Base-by-base conservation (phyloP, 352 stramenopile species). In the Phytophthora vignae region DNA sequence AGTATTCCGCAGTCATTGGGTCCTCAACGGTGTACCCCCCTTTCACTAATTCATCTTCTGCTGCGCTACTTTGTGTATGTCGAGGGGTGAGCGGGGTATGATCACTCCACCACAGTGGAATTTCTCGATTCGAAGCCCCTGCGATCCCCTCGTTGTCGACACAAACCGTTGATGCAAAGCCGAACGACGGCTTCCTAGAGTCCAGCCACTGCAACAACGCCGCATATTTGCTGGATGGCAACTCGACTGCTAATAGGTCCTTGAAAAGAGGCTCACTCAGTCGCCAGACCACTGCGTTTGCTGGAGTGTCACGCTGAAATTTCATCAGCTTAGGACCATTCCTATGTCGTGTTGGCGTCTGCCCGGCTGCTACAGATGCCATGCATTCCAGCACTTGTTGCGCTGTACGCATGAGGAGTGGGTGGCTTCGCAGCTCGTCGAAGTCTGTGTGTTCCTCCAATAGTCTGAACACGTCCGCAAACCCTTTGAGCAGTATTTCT, bases 271-370 rank as follows among this genome's bases (percentile, higher is more conserved):
- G 38, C 25, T 84, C 71, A 38, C 68, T 65, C 12, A 84, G 17
- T 14, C 77, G 57, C 77, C 77, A 84, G 19, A 84, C 65, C 33
- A 78, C 71, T 1, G 71, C 72, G 11, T 71, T 75, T 42, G 21
- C 10, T 2, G 48, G 25, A 29, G 12, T 15, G 27, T 74, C 60
- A 50, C 36, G 33, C 17, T 65, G n/a, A n/a, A n/a, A n/a, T n/a
- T n/a, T n/a, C n/a, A n/a, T n/a, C n/a, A n/a, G n/a, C n/a, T n/a
- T n/a, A n/a, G n/a, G n/a, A n/a, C n/a, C n/a, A n/a, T 14, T 31
- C 2, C 8, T 10, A 19, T 14, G 1, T 15, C 14, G 55, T 17
- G n/a, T 3, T 10, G 62, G 62, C 3, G 67, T 67, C 40, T 59
- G 63, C 6, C 62, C 62, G 6, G 12, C 62, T 62, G 63, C 52